A percentile compares a stretch with the other conserved stretches of the same genome.
Conservation (phyloP, 148 eudicot genomes). For the Fagopyrum esculentum region DNA sequence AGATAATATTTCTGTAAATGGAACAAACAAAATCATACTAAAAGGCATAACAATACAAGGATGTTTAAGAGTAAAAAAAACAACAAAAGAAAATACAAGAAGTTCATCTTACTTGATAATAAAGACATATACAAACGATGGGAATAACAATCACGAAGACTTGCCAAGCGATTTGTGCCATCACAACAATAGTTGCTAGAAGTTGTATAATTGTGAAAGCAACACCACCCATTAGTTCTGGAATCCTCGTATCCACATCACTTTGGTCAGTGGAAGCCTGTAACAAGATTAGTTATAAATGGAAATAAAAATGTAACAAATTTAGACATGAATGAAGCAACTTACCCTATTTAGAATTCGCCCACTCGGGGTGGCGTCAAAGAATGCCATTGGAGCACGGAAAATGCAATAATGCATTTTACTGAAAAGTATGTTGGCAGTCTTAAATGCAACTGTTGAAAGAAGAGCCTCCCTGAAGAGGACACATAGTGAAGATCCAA, state of each 20-base stretch:
- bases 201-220: constrained; percentile 35
- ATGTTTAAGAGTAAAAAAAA: background rate
- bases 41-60: background rate
- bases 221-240: constrained; percentile 23
- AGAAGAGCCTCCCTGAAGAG: constrained; percentile 23
- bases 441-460: constrained; percentile 23
- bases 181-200: constrained; percentile 32
- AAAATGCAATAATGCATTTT: constrained; percentile 41
- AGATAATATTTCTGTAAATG: constrained; percentile 43
- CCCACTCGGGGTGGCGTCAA: constrained; percentile 50
- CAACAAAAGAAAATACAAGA: background rate
- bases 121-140: constrained; percentile 30
- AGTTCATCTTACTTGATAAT: constrained; percentile 31
- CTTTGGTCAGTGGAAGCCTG: constrained; percentile 60
- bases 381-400: constrained; percentile 52
- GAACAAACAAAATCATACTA: background rate
- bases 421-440: constrained; percentile 34
- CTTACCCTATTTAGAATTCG: constrained; percentile 43
- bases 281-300: background rate
- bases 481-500: constrained; percentile 29
- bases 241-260: constrained; percentile 32
- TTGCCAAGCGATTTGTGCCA: constrained; percentile 51
- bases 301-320: background rate
- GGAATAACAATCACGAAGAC: constrained; percentile 46
- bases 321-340: background rate